phyloP scores from a whole-genome alignment of 495 filamentous ascomycete genomes.

The Niebla homalea region DNA sequence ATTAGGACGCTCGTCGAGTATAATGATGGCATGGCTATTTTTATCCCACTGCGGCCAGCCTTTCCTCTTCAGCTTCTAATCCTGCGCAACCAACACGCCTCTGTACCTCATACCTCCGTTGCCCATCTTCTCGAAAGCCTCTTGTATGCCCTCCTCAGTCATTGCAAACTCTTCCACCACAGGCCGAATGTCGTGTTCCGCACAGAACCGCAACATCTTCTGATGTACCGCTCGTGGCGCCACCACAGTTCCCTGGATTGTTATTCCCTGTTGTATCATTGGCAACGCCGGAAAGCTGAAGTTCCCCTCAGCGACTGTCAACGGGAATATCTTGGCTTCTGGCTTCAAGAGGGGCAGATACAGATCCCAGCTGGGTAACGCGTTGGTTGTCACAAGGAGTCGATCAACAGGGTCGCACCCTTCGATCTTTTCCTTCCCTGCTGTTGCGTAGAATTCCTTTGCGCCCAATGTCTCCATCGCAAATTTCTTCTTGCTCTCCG shows the following conservation, averaged over 20 bases:
- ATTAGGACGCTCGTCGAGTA: too few relatives aligned
- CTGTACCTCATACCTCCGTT: conserved; percentile 46
- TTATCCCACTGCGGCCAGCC: too few relatives aligned
- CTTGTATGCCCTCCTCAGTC: conserved; percentile 37
- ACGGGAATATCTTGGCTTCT: conserved; percentile 36
- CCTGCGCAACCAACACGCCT: conserved; percentile 31
- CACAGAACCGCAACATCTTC: conserved; percentile 47
- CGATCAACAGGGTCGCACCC: conserved; percentile 25
- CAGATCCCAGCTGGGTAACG: conserved; percentile 29
- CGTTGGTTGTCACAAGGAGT: conserved; percentile 36
- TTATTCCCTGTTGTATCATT: conserved; percentile 33
- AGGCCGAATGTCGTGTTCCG: conserved; percentile 41
- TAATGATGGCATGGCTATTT: too few relatives aligned
- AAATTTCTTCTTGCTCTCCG: conserved; percentile 44
- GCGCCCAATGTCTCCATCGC: conserved; percentile 37
- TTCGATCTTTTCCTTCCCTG: conserved; percentile 27
- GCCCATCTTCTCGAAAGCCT: conserved; percentile 39
- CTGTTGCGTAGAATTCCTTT: conserved; percentile 33
- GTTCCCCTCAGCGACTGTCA: conserved; percentile 34
- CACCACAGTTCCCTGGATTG: conserved; percentile 40
- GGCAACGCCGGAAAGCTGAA: conserved; percentile 42
- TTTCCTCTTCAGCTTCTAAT: not conserved
- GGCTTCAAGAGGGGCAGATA: conserved; percentile 31
- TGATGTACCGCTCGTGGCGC: conserved; percentile 34
- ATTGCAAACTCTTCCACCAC: conserved; percentile 43